Evolutionary conservation across 2,329 filamentous ascomycete species (phyloP).

Genomic region (Epichloe coenophiala): DNA sequence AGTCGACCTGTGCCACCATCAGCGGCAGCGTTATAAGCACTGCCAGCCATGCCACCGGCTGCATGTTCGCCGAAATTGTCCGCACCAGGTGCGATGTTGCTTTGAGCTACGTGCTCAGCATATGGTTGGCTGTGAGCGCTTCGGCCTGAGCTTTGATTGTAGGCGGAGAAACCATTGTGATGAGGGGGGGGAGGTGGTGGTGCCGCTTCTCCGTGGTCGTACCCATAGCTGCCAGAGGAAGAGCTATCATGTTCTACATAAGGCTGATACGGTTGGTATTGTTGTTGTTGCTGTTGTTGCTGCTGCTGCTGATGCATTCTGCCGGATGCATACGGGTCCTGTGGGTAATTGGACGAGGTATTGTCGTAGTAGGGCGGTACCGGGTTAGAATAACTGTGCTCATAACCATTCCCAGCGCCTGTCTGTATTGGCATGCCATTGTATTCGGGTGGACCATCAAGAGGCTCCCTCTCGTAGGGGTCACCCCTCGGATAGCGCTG

Average conservation of each 20-base stretch:
- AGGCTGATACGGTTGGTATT: background rate
- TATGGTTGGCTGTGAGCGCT: constrained; percentile 14
- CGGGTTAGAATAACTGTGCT: background rate
- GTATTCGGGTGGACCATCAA: constrained; percentile 13
- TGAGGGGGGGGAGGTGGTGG: constrained; percentile 6
- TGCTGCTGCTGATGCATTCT: background rate
- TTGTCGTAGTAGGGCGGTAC: constrained; percentile 18
- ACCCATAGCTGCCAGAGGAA: background rate
- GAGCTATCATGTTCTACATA: background rate
- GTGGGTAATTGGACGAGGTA: constrained; percentile 5
- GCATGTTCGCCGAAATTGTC: constrained; percentile 54
- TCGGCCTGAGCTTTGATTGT: constrained; percentile 8
- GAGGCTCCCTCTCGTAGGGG: constrained; percentile 23
- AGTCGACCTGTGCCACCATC: constrained; percentile 28
- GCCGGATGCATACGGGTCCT: background rate
- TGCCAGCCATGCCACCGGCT: constrained; percentile 52
- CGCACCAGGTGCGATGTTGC: constrained; percentile 43
- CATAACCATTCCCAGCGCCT: constrained; percentile 11
- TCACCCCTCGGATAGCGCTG: constrained; percentile 18
- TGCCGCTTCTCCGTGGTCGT: background rate
- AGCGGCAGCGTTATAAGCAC: constrained; percentile 48
- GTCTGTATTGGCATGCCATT: background rate
- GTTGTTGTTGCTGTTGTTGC: background rate
- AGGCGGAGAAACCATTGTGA: constrained; percentile 13
- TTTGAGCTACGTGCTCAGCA: constrained; percentile 9